Base-by-base conservation (phyloP, 75 land plant species). In the Pinus taeda region DNA sequence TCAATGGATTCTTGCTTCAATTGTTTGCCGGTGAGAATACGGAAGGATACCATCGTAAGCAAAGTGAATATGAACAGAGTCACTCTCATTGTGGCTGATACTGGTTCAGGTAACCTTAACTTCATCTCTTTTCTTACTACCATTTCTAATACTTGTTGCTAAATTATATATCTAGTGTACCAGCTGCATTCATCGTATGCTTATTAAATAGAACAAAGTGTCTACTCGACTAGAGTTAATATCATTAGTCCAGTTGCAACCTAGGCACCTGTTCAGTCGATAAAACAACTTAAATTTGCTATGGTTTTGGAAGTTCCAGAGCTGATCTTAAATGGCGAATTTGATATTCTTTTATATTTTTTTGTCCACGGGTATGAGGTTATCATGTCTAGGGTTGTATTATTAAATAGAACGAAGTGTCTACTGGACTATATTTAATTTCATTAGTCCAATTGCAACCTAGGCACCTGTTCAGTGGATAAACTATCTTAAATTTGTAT, bases 21-120 rank as follows among this genome's bases (percentile, higher is more conserved):
- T 49, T 49, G 12, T 49, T 30, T 84, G 45, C 86, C 84, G 4
- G 80, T 81, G 59, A 74, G 86, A 30, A 79, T 73, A n/a, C 79
- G 59, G 56, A 84, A 84, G 75, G 74, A 71, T 11, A 71, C 24
- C 39, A 84, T 84, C 58, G 39, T 84, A 33, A 80, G 82, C 66
- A 84, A 84, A 61, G 77, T 84, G 57, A 78, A 81, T 53, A 60
- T 77, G 39, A 84, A 84, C 57, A 74, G 84, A 20, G 86, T 84
- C 53, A 84, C 80, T 42, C 79, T 82, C 61, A 81, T 84, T 57
- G 71, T 73, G 20, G 86, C 85, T 65, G 69, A 72, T 49, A 84
- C 84, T 42, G 86, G 84, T 57, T 77, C 86, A 60, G 86, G 84
- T 83, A 75, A 49, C 20, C 12, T 60, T 26, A 42, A 39, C n/a